Conservation (phyloP, 2,329 filamentous ascomycete species). For the Penicillium sp. region DNA sequence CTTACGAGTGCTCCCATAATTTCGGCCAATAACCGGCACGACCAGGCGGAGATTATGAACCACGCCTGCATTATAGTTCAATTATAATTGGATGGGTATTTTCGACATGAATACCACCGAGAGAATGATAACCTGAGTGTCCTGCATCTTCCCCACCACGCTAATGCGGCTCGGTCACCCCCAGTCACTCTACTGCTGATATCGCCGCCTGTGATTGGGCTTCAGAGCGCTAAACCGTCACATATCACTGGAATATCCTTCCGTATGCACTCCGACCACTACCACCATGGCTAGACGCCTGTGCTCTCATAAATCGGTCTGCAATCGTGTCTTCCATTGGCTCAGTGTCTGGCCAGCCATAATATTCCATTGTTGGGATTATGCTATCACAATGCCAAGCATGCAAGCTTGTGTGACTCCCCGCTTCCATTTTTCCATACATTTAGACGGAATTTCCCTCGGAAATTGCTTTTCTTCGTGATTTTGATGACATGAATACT, state of each 20-base stretch:
- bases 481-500: neutral
- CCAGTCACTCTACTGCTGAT: conserved; percentile 12
- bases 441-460: conserved; percentile 9
- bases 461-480: neutral
- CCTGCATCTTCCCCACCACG: conserved; percentile 9
- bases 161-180: conserved; percentile 21
- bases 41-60: neutral
- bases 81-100: neutral
- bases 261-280: neutral
- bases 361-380: conserved; percentile 3
- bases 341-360: neutral
- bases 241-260: conserved; percentile 9
- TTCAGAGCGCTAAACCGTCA: conserved; percentile 17
- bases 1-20: neutral
- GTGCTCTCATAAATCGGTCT: neutral
- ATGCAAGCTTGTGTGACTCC: conserved; percentile 9
- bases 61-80: neutral
- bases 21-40: neutral
- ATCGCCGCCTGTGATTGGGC: conserved; percentile 11
- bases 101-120: neutral
- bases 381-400: conserved; percentile 11
- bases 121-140: neutral
- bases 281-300: conserved; percentile 8
- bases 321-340: conserved; percentile 8
- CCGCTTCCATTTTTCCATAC: conserved; percentile 13